Conservation (phyloP, 108 stramenopile species). For the Chaetoceros tenuissimus region DNA sequence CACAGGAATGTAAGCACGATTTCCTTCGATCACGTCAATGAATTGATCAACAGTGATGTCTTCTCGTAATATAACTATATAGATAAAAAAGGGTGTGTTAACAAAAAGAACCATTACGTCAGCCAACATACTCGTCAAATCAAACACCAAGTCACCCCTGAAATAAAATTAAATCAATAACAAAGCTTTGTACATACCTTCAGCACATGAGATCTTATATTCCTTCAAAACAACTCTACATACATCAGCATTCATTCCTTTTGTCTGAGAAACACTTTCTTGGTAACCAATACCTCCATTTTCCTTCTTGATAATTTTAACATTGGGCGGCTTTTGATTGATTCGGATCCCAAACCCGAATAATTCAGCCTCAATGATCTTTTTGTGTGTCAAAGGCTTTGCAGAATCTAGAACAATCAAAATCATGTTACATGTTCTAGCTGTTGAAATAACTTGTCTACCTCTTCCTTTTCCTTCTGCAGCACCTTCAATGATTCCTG, state of each 20-base stretch:
- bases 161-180: neutral
- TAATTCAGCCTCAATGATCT: constrained; percentile 94
- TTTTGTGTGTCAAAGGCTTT: constrained; percentile 97
- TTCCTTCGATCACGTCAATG: constrained; percentile 90
- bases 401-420: constrained; percentile 89
- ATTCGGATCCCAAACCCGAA: constrained; percentile 96
- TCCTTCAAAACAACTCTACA: constrained; percentile 84
- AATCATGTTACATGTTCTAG: constrained; percentile 95
- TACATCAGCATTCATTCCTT: constrained; percentile 77
- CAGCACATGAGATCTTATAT: constrained; percentile 89
- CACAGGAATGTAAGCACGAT: constrained; percentile 83
- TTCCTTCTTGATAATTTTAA: constrained; percentile 90
- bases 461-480: constrained; percentile 97
- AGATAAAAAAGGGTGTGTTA: too few relatives aligned
- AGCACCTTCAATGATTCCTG: constrained; percentile 99
- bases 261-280: constrained; percentile 79
- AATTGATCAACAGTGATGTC: constrained; percentile 92
- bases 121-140: too few relatives aligned
- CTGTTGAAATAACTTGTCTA: constrained; percentile 91
- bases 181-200: too few relatives aligned
- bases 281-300: constrained; percentile 92
- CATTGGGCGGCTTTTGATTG: constrained; percentile 92
- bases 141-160: too few relatives aligned
- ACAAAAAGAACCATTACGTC: too few relatives aligned
- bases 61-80: constrained; percentile 66